Evolutionary conservation across 176 grass and related monocot species (phyloP), one percentile per base, ranked within the genome.

Genomic region (Elymus sibiricus): DNA sequence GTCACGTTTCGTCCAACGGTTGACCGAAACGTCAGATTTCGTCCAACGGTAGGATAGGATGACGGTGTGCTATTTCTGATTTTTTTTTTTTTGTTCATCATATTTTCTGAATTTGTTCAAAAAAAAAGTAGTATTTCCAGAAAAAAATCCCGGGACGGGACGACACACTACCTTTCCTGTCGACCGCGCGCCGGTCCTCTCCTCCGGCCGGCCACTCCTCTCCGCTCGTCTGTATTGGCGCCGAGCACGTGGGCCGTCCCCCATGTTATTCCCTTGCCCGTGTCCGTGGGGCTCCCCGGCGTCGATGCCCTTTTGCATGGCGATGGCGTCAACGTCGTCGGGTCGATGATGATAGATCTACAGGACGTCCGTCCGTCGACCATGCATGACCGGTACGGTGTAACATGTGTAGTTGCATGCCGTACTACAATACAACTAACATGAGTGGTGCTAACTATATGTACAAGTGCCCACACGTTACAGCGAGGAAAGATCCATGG

Each of bases 261-360:
- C 78, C 60, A 28, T 42, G 10, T 47, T 77, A 64, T 76, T 66
- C 74, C 64, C 32, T 56, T 38, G 40, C 71, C n/a, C 10, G 71
- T 35, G 40, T 6, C 53, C 55, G 55, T 58, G 55, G 55, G 79
- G 29, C 19, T 28, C 63, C 14, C 26, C 15, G 14, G 40, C 11
- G 25, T 25, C 4, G 71, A 37, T 26, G 71, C 40, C 72, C 13
- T 53, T 14, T 56, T 85, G 39, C 82, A 64, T 64, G 42, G 59
- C 27, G 6, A 64, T 64, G 22, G 42, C 42, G 63, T 51, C 74
- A 42, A 69, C 76, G 51, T 85, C 74, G 74, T 17, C 43, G 72
- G 72, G 31, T 85, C 74, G 44, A 40, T 28, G 44, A 40, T 39
- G 62, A 22, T 69, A 65, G 62, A 85, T 85, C 83, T 77, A 32